These are phyloP conservation scores for Sarcomyxa edulis DNA, from an alignment of 768 basidiomycete genomes.

Conservation along the genomic window DNA sequence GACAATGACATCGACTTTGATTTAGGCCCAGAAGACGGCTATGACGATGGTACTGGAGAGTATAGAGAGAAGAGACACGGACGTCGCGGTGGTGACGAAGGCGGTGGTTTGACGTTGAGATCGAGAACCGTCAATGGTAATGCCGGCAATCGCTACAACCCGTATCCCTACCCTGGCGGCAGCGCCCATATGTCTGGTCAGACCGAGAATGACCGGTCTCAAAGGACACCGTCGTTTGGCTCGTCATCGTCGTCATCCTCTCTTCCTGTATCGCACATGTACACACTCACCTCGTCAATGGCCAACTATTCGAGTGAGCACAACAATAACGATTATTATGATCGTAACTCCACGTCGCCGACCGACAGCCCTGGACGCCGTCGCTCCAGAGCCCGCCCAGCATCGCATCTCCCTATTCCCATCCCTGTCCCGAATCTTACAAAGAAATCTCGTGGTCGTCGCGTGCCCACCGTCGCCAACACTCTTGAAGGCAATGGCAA, in stretches of 20 bases:
- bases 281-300: neutral
- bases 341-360: neutral
- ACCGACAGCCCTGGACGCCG: slow-evolving; percentile 8
- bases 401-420: slow-evolving; percentile 41
- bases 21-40: slow-evolving; percentile 6
- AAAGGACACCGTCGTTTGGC: neutral
- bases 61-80: too few relatives aligned
- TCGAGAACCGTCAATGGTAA: too few relatives aligned
- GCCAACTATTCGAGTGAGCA: neutral
- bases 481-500: slow-evolving; percentile 18
- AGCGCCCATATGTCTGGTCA: neutral
- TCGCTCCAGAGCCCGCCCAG: slow-evolving; percentile 28
- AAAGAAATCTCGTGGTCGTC: slow-evolving; percentile 64
- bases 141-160: slow-evolving; percentile 1
- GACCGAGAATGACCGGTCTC: neutral
- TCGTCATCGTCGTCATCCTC: slow-evolving; percentile 1
- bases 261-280: too few relatives aligned
- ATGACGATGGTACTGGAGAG: too few relatives aligned
- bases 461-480: slow-evolving; percentile 53
- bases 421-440: slow-evolving; percentile 64
- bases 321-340: neutral
- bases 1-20: slow-evolving; percentile 6
- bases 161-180: slow-evolving; percentile 2
- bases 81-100: too few relatives aligned
- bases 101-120: neutral